Evolutionary conservation across 2,329 filamentous ascomycete species (phyloP).

Genomic region (Trichoderma polysporum): DNA sequence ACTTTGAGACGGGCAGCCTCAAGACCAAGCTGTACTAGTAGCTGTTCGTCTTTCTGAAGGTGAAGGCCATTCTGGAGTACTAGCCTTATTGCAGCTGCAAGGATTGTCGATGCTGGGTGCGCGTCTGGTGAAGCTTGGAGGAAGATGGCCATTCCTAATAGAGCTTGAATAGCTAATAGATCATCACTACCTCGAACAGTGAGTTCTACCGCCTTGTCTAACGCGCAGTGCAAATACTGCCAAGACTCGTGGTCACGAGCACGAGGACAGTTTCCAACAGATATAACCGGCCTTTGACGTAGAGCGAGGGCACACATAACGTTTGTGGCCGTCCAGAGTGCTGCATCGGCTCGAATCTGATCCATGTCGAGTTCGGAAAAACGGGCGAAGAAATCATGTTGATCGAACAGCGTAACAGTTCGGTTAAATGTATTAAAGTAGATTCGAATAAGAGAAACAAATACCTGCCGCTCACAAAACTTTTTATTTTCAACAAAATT

Average conservation of each 20-base stretch:
- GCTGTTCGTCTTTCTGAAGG: not conserved
- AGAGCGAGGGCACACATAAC: slow-evolving; percentile 5
- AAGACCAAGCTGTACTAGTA: not conserved
- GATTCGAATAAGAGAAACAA: not conserved
- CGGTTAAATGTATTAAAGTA: not conserved
- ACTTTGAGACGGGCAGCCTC: not conserved
- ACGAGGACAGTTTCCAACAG: not conserved
- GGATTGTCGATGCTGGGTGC: not conserved
- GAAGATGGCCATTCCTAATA: slow-evolving; percentile 6
- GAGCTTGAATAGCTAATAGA: slow-evolving; percentile 2
- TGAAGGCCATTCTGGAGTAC: not conserved
- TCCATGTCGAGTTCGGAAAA: slow-evolving; percentile 5
- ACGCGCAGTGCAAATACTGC: not conserved
- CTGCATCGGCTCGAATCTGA: not conserved
- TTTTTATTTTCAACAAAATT: not conserved
- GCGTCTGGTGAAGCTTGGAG: slow-evolving; percentile 1
- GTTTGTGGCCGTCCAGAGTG: slow-evolving; percentile 8
- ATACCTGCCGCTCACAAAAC: not conserved
- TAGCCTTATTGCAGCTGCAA: not conserved
- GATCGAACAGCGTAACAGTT: not conserved
- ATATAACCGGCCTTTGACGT: not conserved
- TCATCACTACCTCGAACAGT: not conserved
- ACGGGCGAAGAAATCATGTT: not conserved
- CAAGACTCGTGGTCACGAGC: not conserved
- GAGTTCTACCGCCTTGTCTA: slow-evolving; percentile 2